Conservation (phyloP, 2,329 filamentous ascomycete species). For the Aspergillus felis region DNA sequence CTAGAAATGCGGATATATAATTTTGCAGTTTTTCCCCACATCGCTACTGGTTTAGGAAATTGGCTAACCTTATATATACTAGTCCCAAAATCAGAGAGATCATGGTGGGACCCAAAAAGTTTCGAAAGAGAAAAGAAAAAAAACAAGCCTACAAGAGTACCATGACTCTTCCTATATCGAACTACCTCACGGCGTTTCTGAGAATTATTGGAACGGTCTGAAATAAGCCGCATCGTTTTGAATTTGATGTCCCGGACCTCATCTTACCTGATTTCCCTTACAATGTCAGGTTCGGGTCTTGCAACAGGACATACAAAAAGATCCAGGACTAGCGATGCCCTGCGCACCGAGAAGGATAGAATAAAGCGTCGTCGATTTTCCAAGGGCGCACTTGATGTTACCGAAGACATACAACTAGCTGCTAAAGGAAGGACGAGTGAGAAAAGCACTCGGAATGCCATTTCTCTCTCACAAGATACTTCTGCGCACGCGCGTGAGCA, state of each 20-base stretch:
- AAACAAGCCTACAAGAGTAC: background rate
- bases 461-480: background rate
- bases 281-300: conserved; percentile 12
- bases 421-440: background rate
- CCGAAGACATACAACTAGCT: conserved; percentile 14
- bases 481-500: conserved; percentile 13
- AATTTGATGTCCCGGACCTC: background rate
- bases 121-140: background rate
- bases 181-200: background rate
- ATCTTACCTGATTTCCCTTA: background rate
- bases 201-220: background rate
- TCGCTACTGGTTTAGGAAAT: background rate
- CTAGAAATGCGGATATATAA: background rate
- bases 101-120: background rate
- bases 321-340: conserved; percentile 26
- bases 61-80: background rate
- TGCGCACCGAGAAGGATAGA: conserved; percentile 20
- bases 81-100: background rate
- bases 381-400: conserved; percentile 11
- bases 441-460: background rate
- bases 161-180: background rate
- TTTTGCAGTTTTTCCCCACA: background rate
- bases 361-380: conserved; percentile 31
- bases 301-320: conserved; percentile 26
- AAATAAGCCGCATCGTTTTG: background rate